Evolutionary conservation across 2,329 filamentous ascomycete species (phyloP), one percentile per base, ranked within the genome.

Genomic region (Dactylonectria estremocensis): DNA sequence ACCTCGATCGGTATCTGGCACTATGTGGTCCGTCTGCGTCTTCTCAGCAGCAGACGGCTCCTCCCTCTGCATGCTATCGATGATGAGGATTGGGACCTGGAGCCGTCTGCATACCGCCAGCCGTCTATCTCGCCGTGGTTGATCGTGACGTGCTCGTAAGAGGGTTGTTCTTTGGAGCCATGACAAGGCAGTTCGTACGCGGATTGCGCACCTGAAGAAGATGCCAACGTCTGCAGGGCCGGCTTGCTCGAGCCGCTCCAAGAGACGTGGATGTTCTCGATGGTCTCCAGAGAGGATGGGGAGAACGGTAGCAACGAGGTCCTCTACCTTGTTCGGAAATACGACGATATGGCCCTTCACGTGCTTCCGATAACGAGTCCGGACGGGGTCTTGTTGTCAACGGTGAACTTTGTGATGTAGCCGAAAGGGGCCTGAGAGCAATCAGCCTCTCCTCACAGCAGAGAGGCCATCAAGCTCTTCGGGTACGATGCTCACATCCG

Each of bases 301-400:
- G 20, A 71, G 60, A 18, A 71, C 66, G 2, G 33, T 62, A 5
- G 59, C 54, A 13, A 61, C 60, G 10, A 68, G 65, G 33, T 67
- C 62, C 52, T 70, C 28, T 13, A 72, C 65, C 8, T 62, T 66
- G 58, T 68, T 64, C 16, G 61, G 61, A 55, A 64, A 68, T 1
- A 68, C 50, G 18, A 64, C 61, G 16, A 68, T 61, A 40, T 68
- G 55, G 14, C 56, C 66, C 56, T 64, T 60, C 1, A 68, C 52
- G 31, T 68, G 61, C 33, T 68, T 68, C 49, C 66, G n/a, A 57
- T 68, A 65, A 16, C 45, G 37, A 45, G 8, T 11, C 58, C 37
- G 13, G 54, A 60, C 46, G 48, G 48, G 0, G 55, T 60, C 7
- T 58, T 62, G 37, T 37, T 61, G n/a, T 64, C 50, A 37, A 68